Conservation (phyloP, 768 basidiomycete genomes). For the Trametes sanguinea region DNA sequence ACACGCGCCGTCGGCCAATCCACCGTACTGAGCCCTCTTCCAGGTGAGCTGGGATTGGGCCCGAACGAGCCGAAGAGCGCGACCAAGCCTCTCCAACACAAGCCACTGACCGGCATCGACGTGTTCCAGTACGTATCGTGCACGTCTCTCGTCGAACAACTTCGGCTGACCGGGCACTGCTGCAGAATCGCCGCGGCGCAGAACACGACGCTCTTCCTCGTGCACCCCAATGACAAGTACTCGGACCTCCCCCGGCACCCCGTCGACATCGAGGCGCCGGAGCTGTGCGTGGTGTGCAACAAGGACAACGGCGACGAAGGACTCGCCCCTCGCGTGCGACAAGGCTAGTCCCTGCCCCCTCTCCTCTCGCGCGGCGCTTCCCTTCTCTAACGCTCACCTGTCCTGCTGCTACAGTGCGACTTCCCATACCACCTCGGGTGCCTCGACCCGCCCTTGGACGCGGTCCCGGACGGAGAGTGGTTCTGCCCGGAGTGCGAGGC, state of each 20-base stretch:
- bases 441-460: slow-evolving; percentile 72
- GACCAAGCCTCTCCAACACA: slow-evolving; percentile 75
- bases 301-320: slow-evolving; percentile 74
- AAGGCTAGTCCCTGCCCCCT: slow-evolving; percentile 53
- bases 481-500: slow-evolving; percentile 78
- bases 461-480: slow-evolving; percentile 89
- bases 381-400: background rate
- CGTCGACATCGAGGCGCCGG: slow-evolving; percentile 64
- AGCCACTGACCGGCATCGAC: slow-evolving; percentile 75
- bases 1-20: background rate
- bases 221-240: slow-evolving; percentile 69
- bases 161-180: background rate
- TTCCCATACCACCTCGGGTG: slow-evolving; percentile 84
- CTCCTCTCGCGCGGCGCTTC: background rate
- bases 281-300: slow-evolving; percentile 70
- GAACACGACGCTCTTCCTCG: slow-evolving; percentile 84
- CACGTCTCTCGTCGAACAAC: background rate
- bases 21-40: background rate
- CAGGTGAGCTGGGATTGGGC: slow-evolving; percentile 82
- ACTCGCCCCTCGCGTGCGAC: slow-evolving; percentile 83
- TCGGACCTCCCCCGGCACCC: slow-evolving; percentile 84
- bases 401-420: slow-evolving; percentile 66
- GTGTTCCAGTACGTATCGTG: slow-evolving; percentile 63
- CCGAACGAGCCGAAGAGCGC: slow-evolving; percentile 82
- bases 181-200: slow-evolving; percentile 81